Conservation (phyloP, 1,284 basidiomycete species). For the Fomitopsis schrenkii region DNA sequence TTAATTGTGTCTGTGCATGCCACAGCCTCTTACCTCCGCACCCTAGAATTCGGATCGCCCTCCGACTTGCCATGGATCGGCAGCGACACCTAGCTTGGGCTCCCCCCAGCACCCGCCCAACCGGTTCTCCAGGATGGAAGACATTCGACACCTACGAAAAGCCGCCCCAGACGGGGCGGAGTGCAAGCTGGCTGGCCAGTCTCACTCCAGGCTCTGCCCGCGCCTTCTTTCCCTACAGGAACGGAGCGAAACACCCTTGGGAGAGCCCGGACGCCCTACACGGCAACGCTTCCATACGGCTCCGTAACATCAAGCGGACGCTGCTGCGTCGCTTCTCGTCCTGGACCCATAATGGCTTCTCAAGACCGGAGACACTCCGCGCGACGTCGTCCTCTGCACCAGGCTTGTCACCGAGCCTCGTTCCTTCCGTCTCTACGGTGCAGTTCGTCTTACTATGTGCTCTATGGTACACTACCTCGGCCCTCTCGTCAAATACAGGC, state of each 20-base stretch:
- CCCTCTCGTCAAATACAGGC: conserved; percentile 85
- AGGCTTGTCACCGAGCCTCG: conserved; percentile 3
- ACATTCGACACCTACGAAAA: conserved; percentile 14
- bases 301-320: conserved; percentile 16
- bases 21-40: neutral
- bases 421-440: conserved; percentile 28
- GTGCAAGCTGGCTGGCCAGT: conserved; percentile 22
- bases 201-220: conserved; percentile 13
- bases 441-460: conserved; percentile 66
- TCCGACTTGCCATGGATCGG: neutral
- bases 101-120: neutral
- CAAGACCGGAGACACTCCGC: conserved; percentile 7
- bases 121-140: conserved; percentile 2
- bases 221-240: conserved; percentile 12
- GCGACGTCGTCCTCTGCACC: conserved; percentile 4
- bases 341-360: conserved; percentile 8
- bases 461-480: conserved; percentile 83
- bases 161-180: conserved; percentile 8
- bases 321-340: conserved; percentile 17
- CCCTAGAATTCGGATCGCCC: neutral
- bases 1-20: neutral
- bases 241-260: conserved; percentile 15
- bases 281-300: conserved; percentile 10
- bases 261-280: conserved; percentile 8
- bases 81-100: conserved; percentile 4